Conservation (phyloP, 805 yeast genomes). For the Monosporozyma servazzii region DNA sequence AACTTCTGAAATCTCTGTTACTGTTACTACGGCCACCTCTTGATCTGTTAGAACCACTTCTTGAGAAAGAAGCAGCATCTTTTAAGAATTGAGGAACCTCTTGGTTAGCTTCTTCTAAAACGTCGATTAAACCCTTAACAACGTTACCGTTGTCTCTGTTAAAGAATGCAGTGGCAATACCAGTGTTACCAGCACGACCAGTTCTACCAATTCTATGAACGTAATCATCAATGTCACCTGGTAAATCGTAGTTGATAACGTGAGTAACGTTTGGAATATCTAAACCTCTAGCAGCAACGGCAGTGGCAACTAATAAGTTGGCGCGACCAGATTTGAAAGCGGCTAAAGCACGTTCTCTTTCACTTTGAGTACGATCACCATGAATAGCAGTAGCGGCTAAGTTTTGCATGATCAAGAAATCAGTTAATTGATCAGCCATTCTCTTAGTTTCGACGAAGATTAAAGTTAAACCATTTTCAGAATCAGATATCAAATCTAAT, state of each 20-base stretch:
- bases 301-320: constrained; percentile 95
- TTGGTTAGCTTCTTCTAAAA: constrained; percentile 92
- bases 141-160: constrained; percentile 90
- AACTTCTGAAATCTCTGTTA: constrained; percentile 46
- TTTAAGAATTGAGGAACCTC: constrained; percentile 88
- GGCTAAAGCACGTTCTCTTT: constrained; percentile 95
- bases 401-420: constrained; percentile 77
- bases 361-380: constrained; percentile 97
- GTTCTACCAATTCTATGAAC: constrained; percentile 99
- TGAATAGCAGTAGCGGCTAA: constrained; percentile 98
- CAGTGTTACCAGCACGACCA: constrained; percentile 99
- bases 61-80: constrained; percentile 68
- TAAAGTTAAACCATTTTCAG: constrained; percentile 77
- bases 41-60: constrained; percentile 49
- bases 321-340: constrained; percentile 88
- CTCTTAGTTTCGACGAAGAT: constrained; percentile 97
- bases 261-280: constrained; percentile 99
- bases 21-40: constrained; percentile 36
- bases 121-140: constrained; percentile 77
- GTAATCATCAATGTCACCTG: constrained; percentile 94
- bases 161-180: constrained; percentile 97
- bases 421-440: constrained; percentile 94
- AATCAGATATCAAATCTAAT: constrained; percentile 76
- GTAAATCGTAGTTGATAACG: constrained; percentile 94
- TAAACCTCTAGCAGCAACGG: constrained; percentile 99